Base-by-base conservation (phyloP, 306 rosid genomes). In the Fagus sylvatica region DNA sequence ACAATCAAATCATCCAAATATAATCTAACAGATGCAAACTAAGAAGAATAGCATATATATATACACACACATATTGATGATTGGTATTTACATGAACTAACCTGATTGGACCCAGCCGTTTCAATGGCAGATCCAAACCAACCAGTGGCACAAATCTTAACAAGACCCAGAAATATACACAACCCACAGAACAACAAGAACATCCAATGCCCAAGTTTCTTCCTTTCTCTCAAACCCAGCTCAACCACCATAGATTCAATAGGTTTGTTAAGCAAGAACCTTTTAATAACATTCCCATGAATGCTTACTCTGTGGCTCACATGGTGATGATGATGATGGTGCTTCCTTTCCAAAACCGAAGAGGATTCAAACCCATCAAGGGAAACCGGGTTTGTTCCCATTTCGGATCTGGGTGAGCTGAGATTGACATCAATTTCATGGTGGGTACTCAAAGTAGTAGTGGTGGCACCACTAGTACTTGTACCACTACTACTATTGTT, bases 81-180 rank as follows among this genome's bases (percentile, higher is more conserved):
- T 37, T 22, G 49, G 37, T 4, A 59, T 61, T 9, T 16, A 59
- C 15, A 11, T 46, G 53, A 49, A 53, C 82, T 56, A 55, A 95
- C 99, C 97, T 83, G 82, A 77, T 78, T 79, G 32, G 85, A 85
- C 79, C 84, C 82, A 33, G 90, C 85, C 83, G 74, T 79, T 57
- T 93, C 94, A 19, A 95, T 85, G 66, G 93, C 89, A 77, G 93
- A 95, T 95, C 99, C 98, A 83, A 95, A 87, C 99, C 99, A 95
- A 1, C 99, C 98, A 84, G 91, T 88, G 10, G 94, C 90, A 74
- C 97, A 93, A n/a, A 95, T 95, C 89, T 93, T 95, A 39, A 95
- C 55, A 51, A 93, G 85, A 53, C 96, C 99, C 39, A 95, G 84
- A 85, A 95, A 95, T 76, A 95, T 74, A 75, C 99, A 95, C 64